phyloP scores from a whole-genome alignment of 495 filamentous ascomycete species.

The Xylaria curta region DNA sequence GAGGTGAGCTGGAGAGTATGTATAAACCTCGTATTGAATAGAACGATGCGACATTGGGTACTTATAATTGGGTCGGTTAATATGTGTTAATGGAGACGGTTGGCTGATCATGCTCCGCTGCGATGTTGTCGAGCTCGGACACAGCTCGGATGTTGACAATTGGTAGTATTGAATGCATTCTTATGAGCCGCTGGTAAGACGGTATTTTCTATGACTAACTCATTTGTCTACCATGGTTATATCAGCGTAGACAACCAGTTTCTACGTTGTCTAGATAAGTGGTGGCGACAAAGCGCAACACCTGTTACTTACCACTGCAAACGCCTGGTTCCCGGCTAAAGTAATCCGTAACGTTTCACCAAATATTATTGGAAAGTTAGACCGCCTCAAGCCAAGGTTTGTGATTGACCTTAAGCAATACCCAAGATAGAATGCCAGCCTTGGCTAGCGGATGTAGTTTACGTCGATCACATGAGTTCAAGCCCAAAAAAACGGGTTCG shows the following conservation, averaged over 20 bases:
- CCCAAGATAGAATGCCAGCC: not conserved
- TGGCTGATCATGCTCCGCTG: conserved; percentile 1
- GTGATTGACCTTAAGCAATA: not conserved
- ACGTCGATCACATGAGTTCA: not conserved
- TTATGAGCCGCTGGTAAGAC: not conserved
- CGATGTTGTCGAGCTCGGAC: not conserved
- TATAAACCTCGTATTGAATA: conserved; percentile 16
- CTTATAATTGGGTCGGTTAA: conserved; percentile 1
- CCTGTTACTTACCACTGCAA: not conserved
- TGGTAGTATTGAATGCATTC: no score
- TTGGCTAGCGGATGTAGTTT: not conserved
- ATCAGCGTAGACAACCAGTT: not conserved
- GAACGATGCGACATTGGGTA: conserved; percentile 16
- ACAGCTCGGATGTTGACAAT: not conserved
- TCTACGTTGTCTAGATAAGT: not conserved
- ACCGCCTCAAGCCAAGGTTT: not conserved
- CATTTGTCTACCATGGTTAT: not conserved
- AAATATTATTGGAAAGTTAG: not conserved
- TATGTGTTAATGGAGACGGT: not conserved
- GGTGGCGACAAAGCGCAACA: not conserved
- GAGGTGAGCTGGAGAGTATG: not conserved
- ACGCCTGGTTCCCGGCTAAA: not conserved
- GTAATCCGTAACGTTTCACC: not conserved
- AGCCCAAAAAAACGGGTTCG: not conserved
- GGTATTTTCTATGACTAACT: not conserved